Evolutionary conservation across 2,329 filamentous ascomycete genomes (phyloP), one percentile per base, ranked within the genome.

Genomic region (Trichoderma afroharzianum): DNA sequence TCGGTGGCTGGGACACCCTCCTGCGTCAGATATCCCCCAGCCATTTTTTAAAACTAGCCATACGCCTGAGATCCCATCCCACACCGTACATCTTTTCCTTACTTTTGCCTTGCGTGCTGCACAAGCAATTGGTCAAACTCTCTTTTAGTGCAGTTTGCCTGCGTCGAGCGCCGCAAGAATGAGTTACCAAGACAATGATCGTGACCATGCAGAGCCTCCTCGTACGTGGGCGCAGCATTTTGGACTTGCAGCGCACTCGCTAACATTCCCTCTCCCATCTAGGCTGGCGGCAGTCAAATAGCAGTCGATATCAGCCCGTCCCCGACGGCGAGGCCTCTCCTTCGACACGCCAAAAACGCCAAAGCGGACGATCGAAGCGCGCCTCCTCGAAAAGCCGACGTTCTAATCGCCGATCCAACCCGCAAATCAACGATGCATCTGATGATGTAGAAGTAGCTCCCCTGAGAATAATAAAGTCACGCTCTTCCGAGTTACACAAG

Each of bases 401-500:
- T 24, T 81, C 79, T 18, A 32, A 74, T 77, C 30, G 81, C 81
- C 21, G 78, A 32, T 36, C 43, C 43, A 21, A 36, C 30, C 55
- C 82, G 18, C 81, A 82, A 47, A 79, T 80, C 30, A 79, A 81
- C 21, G 70, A 76, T 73, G 72, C 39, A n/a, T 72, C 80, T 77
- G 74, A 47, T 21, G 30, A 9, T 4, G 33, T 64, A 33, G 47
- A 53, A 53, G 72, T 69, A 36, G 81, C 80, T 1, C 82, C 83
- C 1, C 82, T 83, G 21, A 68, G 55, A 59, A 59, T 68, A n/a
- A 67, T 67, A 6, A 83, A 71, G 26, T 43, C 82, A 39, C 81
- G 82, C 11, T 79, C 80, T 32, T 74, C 80, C 63, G 84, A 86
- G 71, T 78, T 84, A 33, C 84, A 86, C 80, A 84, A 83, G 3